Base-by-base conservation (phyloP, 345 rosid genomes). In the Lepidium sativum region DNA sequence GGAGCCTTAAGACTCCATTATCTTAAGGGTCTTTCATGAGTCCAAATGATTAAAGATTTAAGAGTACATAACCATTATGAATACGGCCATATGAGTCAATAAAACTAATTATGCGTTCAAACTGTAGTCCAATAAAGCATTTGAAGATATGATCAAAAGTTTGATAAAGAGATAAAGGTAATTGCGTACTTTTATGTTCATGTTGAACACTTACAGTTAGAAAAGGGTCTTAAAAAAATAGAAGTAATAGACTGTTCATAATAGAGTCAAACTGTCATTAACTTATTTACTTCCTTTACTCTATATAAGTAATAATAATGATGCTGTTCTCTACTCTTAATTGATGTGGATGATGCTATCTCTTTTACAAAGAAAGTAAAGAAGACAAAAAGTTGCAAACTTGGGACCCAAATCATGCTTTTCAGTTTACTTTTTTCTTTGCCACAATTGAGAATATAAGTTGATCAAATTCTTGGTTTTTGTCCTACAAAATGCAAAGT, bases 391-490 rank as follows among this genome's bases (percentile, higher is more conserved):
- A 60, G 62, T 51, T 66, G 72, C 42, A 60, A 43, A 53, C 39
- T 65, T 60, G 77, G 77, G 77, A 59, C 77, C n/a, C 72, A 51
- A 66, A 66, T 43, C 61, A 72, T 50, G 53, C 67, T 72, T 72
- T 65, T 27, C 6, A 50, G 11, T 27, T 52, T 41, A 68, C 61
- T 55, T 56, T 68, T 35, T 9, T 54, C 59, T 45, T 44, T 53
- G 64, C 63, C 69, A 73, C 61, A 73, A 54, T 15, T 9, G 39
- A 54, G 64, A 42, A 49, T 37, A 67, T 52, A 54, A 48, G 33
- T 54, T 16, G 23, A 48, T 60, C 12, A 45, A 48, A 68, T 54
- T 29, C 68, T 45, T 54, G 40, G 53, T 15, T 73, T 73, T 37
- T 48, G 56, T 32, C 50, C 45, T 52, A 45, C 23, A 14, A 58